These are phyloP conservation scores for Phaeosphaeriaceae sp. DNA, from an alignment of 2,329 filamentous ascomycete genomes.

Conservation along the genomic window DNA sequence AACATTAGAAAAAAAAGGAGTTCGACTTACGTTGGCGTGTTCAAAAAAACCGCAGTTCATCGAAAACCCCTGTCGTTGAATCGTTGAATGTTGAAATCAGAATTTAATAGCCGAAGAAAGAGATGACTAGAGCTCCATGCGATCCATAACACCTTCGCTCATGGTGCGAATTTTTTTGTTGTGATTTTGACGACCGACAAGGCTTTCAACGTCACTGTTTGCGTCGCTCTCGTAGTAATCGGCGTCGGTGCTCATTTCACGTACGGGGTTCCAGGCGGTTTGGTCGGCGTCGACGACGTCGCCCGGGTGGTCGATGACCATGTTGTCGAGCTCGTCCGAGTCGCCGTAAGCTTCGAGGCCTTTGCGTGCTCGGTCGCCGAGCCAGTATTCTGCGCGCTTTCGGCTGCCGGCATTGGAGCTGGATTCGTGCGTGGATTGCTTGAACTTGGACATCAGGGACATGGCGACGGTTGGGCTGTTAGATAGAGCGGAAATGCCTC, in stretches of 20 bases:
- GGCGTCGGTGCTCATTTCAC: slow-evolving; percentile 39
- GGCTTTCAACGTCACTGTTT: slow-evolving; percentile 43
- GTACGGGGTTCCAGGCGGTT: slow-evolving; percentile 43
- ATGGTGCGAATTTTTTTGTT: slow-evolving; percentile 57
- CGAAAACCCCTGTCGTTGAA: too few species aligned
- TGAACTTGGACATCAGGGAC: slow-evolving; percentile 46
- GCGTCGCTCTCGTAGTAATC: slow-evolving; percentile 42
- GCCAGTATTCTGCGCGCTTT: slow-evolving; percentile 88
- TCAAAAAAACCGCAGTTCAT: too few species aligned
- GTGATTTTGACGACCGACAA: slow-evolving; percentile 35
- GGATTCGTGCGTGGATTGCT: slow-evolving; percentile 53
- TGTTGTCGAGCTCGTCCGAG: slow-evolving; percentile 53
- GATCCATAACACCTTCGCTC: slow-evolving; percentile 61
- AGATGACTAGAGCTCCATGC: slow-evolving; percentile 56
- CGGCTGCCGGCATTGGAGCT: slow-evolving; percentile 65
- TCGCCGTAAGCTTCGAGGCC: slow-evolving; percentile 52
- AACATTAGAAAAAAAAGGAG: too few species aligned
- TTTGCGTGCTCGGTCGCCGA: slow-evolving; percentile 68
- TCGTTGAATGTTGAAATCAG: neutral
- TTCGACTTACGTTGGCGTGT: too few species aligned
- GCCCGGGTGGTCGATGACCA: slow-evolving; percentile 47
- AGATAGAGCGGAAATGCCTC: slow-evolving; percentile 80
- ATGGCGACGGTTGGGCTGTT: slow-evolving; percentile 60
- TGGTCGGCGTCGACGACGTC: slow-evolving; percentile 48
- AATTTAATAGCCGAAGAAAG: neutral